Conservation (phyloP, 2,329 filamentous ascomycete species). For the Clonostachys sp. region DNA sequence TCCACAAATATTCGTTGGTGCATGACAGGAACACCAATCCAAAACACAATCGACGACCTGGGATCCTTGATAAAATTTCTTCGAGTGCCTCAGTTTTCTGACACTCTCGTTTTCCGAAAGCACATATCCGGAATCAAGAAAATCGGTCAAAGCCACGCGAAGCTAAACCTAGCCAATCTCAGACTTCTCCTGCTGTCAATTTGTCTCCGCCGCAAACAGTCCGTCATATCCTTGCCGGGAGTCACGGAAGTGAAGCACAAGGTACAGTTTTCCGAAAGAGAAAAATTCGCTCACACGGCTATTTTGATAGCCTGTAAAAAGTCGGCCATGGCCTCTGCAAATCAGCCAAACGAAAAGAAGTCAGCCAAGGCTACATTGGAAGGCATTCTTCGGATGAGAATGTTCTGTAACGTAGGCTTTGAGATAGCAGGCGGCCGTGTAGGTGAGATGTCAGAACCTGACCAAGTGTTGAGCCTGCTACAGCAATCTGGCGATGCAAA, state of each 20-base stretch:
- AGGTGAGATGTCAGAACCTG: background rate
- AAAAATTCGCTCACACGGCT: background rate
- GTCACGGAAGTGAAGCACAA: background rate
- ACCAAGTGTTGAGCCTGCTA: background rate
- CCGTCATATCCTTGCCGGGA: background rate
- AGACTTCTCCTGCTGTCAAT: background rate
- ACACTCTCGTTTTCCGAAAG: background rate
- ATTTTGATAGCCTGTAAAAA: background rate
- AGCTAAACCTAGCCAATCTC: background rate
- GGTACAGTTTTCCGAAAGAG: background rate
- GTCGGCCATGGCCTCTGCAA: background rate
- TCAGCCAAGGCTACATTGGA: background rate
- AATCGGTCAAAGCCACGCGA: constrained; percentile 1
- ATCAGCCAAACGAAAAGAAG: constrained; percentile 1
- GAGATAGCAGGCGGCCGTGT: background rate
- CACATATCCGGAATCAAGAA: constrained; percentile 1
- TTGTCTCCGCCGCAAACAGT: background rate
- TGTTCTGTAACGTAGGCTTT: constrained; percentile 5
- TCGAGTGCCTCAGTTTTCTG: background rate
- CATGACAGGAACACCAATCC: constrained; percentile 47
- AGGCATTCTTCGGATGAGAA: background rate
- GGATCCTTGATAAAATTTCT: constrained; percentile 9
- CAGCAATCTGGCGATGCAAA: background rate
- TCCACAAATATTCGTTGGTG: constrained; percentile 42
- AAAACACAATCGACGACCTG: constrained; percentile 47